Evolutionary conservation across 345 rosid species (phyloP).

Genomic region (Acer campestre): DNA sequence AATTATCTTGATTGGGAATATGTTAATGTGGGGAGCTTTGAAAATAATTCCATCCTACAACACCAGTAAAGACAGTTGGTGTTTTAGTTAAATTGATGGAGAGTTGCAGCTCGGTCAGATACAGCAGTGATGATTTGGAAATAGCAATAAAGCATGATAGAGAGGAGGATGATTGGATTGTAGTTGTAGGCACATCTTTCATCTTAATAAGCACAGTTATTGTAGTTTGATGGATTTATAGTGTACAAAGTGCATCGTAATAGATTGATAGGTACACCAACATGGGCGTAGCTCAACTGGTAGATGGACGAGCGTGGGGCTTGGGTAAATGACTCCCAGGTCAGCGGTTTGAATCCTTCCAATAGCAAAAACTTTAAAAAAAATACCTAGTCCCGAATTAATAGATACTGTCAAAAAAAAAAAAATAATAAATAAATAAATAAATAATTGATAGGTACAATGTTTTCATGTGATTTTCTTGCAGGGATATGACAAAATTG

Average conservation of each 20-base stretch:
- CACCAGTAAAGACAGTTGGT: neutral
- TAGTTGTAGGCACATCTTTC: conserved; percentile 3
- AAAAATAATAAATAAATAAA: too few species aligned
- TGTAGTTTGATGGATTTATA: neutral
- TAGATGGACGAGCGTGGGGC: too few species aligned
- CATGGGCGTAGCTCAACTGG: too few species aligned
- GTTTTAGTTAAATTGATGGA: neutral
- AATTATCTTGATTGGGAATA: neutral
- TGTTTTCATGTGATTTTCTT: neutral
- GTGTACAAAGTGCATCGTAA: neutral
- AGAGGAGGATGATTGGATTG: conserved; percentile 3
- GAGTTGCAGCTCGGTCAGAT: conserved; percentile 6
- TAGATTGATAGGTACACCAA: neutral
- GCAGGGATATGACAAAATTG: neutral
- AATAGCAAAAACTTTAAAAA: too few species aligned
- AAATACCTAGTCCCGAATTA: too few species aligned
- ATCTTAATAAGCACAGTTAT: neutral
- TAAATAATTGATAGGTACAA: neutral
- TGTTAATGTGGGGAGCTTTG: conserved; percentile 10
- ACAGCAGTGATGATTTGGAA: neutral
- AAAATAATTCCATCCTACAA: neutral
- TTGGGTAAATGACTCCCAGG: too few species aligned
- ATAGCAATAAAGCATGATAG: neutral
- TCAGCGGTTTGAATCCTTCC: too few species aligned
- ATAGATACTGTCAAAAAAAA: too few species aligned